Conservation (phyloP, 495 filamentous ascomycete species). For the Talaromyces adpressus region DNA sequence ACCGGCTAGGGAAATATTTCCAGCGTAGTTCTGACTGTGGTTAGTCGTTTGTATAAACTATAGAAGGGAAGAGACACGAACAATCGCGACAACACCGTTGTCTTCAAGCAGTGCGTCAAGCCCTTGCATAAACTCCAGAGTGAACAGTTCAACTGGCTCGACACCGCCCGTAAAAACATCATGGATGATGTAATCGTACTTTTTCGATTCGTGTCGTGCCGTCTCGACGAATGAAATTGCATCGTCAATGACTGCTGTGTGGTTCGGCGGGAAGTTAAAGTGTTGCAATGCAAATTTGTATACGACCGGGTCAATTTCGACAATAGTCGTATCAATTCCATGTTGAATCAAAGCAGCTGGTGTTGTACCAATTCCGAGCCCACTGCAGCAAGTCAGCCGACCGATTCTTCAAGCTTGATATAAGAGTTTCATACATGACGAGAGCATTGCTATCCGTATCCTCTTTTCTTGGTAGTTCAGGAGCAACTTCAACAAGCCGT, state of each 20-base stretch:
- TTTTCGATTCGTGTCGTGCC: conserved; percentile 36
- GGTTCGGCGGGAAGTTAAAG: conserved; percentile 72
- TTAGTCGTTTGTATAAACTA: not conserved
- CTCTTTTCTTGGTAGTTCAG: conserved; percentile 30
- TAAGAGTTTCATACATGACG: conserved; percentile 53
- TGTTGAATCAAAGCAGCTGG: conserved; percentile 80
- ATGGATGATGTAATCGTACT: conserved; percentile 89
- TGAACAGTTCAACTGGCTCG: conserved; percentile 84
- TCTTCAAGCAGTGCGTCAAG: conserved; percentile 63
- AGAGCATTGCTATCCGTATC: conserved; percentile 71
- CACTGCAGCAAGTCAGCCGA: conserved; percentile 42
- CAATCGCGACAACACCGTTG: conserved; percentile 83
- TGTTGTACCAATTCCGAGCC: conserved; percentile 86
- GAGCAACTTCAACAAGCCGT: conserved; percentile 59
- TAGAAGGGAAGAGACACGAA: conserved; percentile 33
- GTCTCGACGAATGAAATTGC: conserved; percentile 65
- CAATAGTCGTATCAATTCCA: conserved; percentile 83
- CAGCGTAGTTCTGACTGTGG: conserved; percentile 79
- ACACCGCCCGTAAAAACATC: conserved; percentile 98
- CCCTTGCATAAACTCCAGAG: conserved; percentile 66
- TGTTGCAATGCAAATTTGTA: conserved; percentile 74
- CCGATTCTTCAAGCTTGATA: not conserved
- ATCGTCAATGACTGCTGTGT: conserved; percentile 74
- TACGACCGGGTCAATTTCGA: conserved; percentile 90
- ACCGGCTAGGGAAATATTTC: conserved; percentile 69